Conservation (phyloP, 495 filamentous ascomycete genomes). For the Terfezia boudieri region DNA sequence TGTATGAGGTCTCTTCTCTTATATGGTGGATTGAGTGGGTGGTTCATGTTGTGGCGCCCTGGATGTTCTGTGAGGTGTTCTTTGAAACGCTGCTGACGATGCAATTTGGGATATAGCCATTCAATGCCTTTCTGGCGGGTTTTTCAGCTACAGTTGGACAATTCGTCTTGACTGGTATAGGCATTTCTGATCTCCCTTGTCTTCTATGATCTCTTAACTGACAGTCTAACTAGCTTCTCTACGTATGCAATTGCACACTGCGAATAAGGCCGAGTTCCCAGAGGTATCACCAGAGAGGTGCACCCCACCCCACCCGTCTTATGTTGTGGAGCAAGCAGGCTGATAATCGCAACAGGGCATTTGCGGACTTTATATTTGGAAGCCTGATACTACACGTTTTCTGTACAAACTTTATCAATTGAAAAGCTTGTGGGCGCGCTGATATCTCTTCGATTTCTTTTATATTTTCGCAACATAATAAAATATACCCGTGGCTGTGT, state of each 20-base stretch:
- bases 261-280: slow-evolving; percentile 47
- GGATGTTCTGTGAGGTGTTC: slow-evolving; percentile 1
- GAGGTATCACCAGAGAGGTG: slow-evolving; percentile 44
- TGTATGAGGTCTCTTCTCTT: slow-evolving; percentile 30
- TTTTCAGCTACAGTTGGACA: slow-evolving; percentile 92
- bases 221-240: slow-evolving; percentile 32
- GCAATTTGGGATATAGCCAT: slow-evolving; percentile 38
- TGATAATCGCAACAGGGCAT: slow-evolving; percentile 37
- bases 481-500: too few relatives aligned
- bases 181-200: background rate
- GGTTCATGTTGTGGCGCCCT: background rate
- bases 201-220: background rate
- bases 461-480: too few relatives aligned
- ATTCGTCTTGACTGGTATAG: slow-evolving; percentile 74
- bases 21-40: background rate
- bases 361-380: slow-evolving; percentile 89
- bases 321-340: background rate
- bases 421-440: slow-evolving; percentile 5
- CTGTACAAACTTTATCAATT: slow-evolving; percentile 99
- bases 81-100: background rate
- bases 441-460: too few relatives aligned
- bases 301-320: background rate
- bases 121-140: slow-evolving; percentile 93
- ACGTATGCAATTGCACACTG: slow-evolving; percentile 73
- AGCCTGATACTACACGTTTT: slow-evolving; percentile 95